Conservation (phyloP, 2,329 filamentous ascomycete genomes). For the Mycogone perniciosa region DNA sequence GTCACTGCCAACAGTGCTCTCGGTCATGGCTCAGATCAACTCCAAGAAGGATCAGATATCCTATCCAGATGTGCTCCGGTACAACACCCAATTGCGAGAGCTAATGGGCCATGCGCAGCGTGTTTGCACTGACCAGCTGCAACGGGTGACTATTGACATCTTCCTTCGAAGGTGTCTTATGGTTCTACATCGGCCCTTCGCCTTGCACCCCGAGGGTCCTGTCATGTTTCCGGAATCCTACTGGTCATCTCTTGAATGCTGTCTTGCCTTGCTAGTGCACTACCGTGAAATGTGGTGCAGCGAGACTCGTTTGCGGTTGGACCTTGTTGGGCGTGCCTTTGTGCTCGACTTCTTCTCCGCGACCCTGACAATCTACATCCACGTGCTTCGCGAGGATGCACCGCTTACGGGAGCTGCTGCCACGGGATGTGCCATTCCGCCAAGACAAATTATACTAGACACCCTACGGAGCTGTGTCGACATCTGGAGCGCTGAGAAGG, state of each 20-base stretch:
- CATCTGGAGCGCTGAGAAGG: conserved; percentile 30
- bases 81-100: conserved; percentile 27
- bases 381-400: conserved; percentile 29
- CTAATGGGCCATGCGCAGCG: conserved; percentile 26
- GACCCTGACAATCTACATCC: conserved; percentile 27
- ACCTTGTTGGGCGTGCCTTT: conserved; percentile 28
- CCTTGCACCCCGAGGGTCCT: conserved; percentile 27
- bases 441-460: conserved; percentile 30
- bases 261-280: conserved; percentile 29
- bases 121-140: conserved; percentile 24
- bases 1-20: conserved; percentile 26
- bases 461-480: conserved; percentile 28
- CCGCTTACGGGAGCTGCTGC: conserved; percentile 24
- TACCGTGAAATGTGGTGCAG: conserved; percentile 30
- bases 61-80: conserved; percentile 28
- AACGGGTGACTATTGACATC: conserved; percentile 29
- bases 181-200: conserved; percentile 31
- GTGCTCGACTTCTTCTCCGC: conserved; percentile 32
- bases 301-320: conserved; percentile 20
- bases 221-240: conserved; percentile 29
- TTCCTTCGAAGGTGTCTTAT: conserved; percentile 30
- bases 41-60: conserved; percentile 25
- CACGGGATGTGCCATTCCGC: conserved; percentile 26
- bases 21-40: conserved; percentile 27
- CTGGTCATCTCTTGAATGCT: conserved; percentile 33